These are phyloP conservation scores for Aspergillus bombycis DNA, from an alignment of 2,329 filamentous ascomycete genomes.

Conservation along the genomic window DNA sequence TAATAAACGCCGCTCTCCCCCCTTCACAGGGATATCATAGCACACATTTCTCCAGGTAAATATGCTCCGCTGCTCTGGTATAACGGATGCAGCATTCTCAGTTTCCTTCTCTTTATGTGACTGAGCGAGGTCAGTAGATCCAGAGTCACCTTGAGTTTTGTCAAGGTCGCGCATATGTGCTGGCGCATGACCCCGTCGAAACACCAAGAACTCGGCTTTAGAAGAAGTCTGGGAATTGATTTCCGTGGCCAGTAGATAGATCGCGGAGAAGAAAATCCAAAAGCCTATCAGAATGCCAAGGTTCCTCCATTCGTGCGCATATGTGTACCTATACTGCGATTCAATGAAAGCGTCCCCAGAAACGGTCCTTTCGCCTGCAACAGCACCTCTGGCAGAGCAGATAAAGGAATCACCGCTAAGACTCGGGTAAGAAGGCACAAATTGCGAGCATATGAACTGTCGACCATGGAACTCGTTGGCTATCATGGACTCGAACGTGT, in stretches of 20 bases:
- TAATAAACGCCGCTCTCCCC: constrained; percentile 54
- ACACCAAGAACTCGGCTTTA: constrained; percentile 71
- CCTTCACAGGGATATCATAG: constrained; percentile 58
- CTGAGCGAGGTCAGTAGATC: constrained; percentile 18
- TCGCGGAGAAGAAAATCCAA: constrained; percentile 63
- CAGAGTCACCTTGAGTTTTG: constrained; percentile 24
- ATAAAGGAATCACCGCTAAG: constrained; percentile 53
- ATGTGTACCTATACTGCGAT: constrained; percentile 59
- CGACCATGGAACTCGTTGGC: constrained; percentile 62
- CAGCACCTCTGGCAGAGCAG: constrained; percentile 59
- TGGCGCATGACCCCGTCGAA: constrained; percentile 60
- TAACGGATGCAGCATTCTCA: constrained; percentile 24
- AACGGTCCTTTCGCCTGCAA: constrained; percentile 57
- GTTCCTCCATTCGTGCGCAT: constrained; percentile 67
- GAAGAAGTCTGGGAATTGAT: constrained; percentile 65
- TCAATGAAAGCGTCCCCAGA: constrained; percentile 65
- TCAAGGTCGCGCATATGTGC: constrained; percentile 32
- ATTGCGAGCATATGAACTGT: constrained; percentile 58
- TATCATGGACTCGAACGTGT: constrained; percentile 65
- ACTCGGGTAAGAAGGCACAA: constrained; percentile 50
- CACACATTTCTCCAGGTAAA: constrained; percentile 59
- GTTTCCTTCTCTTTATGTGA: constrained; percentile 15
- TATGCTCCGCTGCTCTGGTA: constrained; percentile 42
- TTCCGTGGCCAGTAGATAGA: constrained; percentile 68
- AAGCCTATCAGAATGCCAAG: constrained; percentile 70